A percentile compares a stretch with the other conserved stretches of the same genome.
phyloP scores from a whole-genome alignment of 2,329 filamentous ascomycete species.

The Penicillium vulpinum region DNA sequence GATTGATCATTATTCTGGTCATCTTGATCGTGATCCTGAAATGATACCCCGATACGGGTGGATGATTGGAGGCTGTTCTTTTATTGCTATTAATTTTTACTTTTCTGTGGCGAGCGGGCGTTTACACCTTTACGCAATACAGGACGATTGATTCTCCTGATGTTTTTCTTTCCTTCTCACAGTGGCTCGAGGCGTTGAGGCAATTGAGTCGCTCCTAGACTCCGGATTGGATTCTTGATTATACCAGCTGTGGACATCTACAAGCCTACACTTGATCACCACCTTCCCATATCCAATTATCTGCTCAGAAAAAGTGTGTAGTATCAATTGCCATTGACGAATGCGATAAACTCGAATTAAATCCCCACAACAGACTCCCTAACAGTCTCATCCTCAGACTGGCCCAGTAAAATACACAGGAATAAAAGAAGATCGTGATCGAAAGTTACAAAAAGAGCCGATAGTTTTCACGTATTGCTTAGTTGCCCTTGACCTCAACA shows the following conservation, averaged over 20 bases:
- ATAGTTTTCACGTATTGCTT: conserved; percentile 4
- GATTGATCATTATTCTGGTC: conserved; percentile 77
- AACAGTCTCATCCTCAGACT: not conserved
- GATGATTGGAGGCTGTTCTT: not conserved
- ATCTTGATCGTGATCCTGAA: conserved; percentile 81
- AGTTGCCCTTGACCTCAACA: conserved; percentile 19
- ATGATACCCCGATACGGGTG: conserved; percentile 40
- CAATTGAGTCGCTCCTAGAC: not conserved
- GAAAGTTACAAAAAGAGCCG: not conserved
- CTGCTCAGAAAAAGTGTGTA: not conserved
- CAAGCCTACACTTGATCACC: not conserved
- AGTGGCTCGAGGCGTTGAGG: conserved; percentile 1
- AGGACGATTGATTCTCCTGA: conserved; percentile 1
- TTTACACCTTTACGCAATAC: conserved; percentile 6
- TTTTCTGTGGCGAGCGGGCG: conserved; percentile 21
- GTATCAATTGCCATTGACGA: conserved; percentile 1
- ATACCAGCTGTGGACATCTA: conserved; percentile 3
- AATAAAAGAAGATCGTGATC: not conserved
- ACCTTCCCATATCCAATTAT: not conserved
- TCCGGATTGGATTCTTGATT: not conserved
- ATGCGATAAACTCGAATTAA: not conserved
- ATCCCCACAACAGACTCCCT: not conserved
- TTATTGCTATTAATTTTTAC: not conserved
- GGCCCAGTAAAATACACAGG: not conserved
- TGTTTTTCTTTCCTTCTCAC: not conserved